A percentile compares a stretch with the other conserved stretches of the same genome.
Evolutionary conservation across 768 basidiomycete genomes (phyloP).

Genomic region (Naganishia randhawae): DNA sequence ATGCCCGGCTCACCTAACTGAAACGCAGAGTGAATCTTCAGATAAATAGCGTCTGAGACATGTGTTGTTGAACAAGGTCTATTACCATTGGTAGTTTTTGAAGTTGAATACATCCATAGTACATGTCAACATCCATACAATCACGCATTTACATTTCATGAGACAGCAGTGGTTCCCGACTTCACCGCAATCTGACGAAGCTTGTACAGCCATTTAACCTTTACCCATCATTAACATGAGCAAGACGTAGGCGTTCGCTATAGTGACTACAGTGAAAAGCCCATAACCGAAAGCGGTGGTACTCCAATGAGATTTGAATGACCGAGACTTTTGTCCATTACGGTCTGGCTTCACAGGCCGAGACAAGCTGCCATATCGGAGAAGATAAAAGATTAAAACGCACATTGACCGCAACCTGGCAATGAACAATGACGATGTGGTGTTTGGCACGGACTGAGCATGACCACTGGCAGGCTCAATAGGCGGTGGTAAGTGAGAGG

Average conservation of each 20-base stretch:
- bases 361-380: background rate
- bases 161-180: too few relatives aligned
- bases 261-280: slow-evolving; percentile 19
- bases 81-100: too few relatives aligned
- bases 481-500: background rate
- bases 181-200: too few relatives aligned
- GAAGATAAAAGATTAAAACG: background rate
- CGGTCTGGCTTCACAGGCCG: background rate
- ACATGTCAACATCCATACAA: too few relatives aligned
- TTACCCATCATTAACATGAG: slow-evolving; percentile 24
- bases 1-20: too few relatives aligned
- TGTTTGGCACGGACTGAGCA: background rate
- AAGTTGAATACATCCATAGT: too few relatives aligned
- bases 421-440: background rate
- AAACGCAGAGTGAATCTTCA: too few relatives aligned
- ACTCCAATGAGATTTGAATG: slow-evolving; percentile 26
- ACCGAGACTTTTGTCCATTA: background rate
- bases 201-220: background rate
- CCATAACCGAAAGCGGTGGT: slow-evolving; percentile 22
- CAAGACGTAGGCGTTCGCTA: slow-evolving; percentile 25
- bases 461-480: background rate
- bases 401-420: background rate
- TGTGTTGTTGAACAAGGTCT: too few relatives aligned
- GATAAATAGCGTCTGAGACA: too few relatives aligned
- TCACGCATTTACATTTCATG: too few relatives aligned